Percentiles rank a stretch among this genome's conserved stretches.
Conservation (phyloP, 345 rosid species). For the Salix dunnii region DNA sequence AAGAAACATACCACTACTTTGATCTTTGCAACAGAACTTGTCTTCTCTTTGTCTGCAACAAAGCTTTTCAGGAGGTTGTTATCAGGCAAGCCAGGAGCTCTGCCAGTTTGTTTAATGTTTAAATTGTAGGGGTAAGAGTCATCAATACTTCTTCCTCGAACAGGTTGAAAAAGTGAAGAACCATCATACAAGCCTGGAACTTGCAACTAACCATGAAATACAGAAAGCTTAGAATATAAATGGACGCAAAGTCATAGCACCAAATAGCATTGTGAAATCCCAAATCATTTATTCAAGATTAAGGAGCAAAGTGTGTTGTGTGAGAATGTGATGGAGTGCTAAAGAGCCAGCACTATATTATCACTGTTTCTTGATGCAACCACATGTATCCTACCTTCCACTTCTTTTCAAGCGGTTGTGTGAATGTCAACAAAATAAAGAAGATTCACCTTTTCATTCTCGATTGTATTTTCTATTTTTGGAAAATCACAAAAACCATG, state of each 20-base stretch:
- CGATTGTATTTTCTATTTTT: neutral
- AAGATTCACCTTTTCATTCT: neutral
- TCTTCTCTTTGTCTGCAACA: constrained; percentile 77
- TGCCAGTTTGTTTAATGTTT: constrained; percentile 59
- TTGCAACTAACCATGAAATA: constrained; percentile 51
- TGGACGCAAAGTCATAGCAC: neutral
- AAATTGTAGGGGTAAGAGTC: constrained; percentile 60
- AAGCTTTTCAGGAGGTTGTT: constrained; percentile 63
- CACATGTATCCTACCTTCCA: neutral
- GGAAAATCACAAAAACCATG: neutral
- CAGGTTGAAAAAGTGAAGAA: constrained; percentile 58
- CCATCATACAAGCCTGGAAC: constrained; percentile 54
- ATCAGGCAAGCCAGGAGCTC: constrained; percentile 63
- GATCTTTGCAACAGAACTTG: constrained; percentile 89
- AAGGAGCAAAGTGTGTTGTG: neutral
- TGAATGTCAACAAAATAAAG: neutral
- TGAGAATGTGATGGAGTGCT: neutral
- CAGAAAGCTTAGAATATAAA: neutral
- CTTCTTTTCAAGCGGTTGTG: neutral
- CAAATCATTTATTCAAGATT: neutral
- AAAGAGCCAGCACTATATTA: neutral
- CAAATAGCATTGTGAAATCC: neutral
- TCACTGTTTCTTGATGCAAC: neutral
- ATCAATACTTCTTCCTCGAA: constrained; percentile 75
- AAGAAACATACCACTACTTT: constrained; percentile 87